These are phyloP conservation scores for Platanthera guangdongensis DNA, from an alignment of 106 monocot species.

Conservation along the genomic window DNA sequence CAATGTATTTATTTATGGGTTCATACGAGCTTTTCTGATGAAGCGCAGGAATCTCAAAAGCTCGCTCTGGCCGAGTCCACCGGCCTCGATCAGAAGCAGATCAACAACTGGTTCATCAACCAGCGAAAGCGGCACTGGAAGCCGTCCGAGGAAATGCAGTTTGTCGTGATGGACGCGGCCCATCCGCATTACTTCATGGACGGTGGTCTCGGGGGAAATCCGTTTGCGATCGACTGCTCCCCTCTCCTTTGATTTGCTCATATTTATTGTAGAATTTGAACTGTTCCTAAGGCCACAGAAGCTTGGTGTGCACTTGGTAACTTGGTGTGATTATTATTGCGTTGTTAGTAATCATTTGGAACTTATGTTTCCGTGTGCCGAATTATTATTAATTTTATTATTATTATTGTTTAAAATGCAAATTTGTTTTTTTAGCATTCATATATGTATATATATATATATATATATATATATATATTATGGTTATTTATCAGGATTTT, in stretches of 20 bases:
- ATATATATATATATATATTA: no score
- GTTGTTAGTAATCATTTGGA: neutral
- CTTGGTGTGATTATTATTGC: neutral
- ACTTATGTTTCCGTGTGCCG: neutral
- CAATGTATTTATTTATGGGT: no score
- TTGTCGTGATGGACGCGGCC: slow-evolving; percentile 20
- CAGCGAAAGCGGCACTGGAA: slow-evolving; percentile 36
- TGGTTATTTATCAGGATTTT: no score
- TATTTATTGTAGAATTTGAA: slow-evolving; percentile 2
- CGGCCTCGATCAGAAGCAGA: slow-evolving; percentile 25
- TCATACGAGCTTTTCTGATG: no score
- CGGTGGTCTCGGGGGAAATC: slow-evolving; percentile 14
- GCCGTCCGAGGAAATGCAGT: slow-evolving; percentile 29
- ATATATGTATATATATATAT: no score
- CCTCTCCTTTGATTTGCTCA: slow-evolving; percentile 19
- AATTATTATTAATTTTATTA: neutral
- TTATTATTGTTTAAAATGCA: neutral
- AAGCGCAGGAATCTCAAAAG: neutral
- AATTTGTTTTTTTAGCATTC: no score
- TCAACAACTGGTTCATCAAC: slow-evolving; percentile 37
- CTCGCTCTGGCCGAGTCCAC: slow-evolving; percentile 27
- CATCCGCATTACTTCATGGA: slow-evolving; percentile 31
- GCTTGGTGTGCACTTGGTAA: neutral
- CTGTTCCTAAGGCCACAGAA: neutral
- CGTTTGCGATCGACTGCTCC: slow-evolving; percentile 20